Evolutionary conservation across 2,329 filamentous ascomycete species (phyloP), one percentile per base, ranked within the genome.

Genomic region (Emericellopsis cladophorae): DNA sequence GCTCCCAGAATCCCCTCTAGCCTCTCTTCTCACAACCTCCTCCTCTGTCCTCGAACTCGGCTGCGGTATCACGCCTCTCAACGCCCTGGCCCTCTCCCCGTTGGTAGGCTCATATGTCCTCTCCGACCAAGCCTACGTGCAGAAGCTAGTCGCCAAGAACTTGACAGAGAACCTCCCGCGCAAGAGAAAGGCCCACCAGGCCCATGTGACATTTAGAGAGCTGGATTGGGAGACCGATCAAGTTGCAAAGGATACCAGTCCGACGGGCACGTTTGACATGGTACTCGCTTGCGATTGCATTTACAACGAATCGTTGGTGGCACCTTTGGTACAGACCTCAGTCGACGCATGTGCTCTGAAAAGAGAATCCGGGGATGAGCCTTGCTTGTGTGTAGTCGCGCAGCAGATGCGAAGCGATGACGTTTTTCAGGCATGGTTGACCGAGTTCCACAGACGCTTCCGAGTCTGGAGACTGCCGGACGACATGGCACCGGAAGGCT

Each of bases 241-340:
- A 37, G 68, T 80, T 9, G 72, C 63, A 21, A 47, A 55, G 9
- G 50, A 51, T 3, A 56, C 74, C 24, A 64, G 26, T 11, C 63
- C 2, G 56, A 61, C 10, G 55, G 52, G 50, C 52, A 70, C 72
- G 43, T 81, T 92, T 48, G 83, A 93, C 52, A 61, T 79, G 12
- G 67, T 96, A 10, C 57, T 96, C 31, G 87, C 88, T 4, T 94
- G 87, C 54, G 92, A 98, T 59, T 95, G 89, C 59, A 82, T 98
- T 49, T 98, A 93, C 67, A 98, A 96, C 60, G 85, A 95, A 48
- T 76, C 83, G 3, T 72, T 96, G 4, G 76, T 96, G 21, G 66
- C 74, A 35, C 87, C 89, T 0, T 75, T 96, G 38, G 84, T 92
- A n/a, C 74, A 81, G 51, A 84, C 86, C 0, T 94, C 85, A 56